Percentiles rank a stretch among this genome's conserved stretches.
phyloP scores from a whole-genome alignment of 2,329 filamentous ascomycete species.

The Hypoxylon rubiginosum region DNA sequence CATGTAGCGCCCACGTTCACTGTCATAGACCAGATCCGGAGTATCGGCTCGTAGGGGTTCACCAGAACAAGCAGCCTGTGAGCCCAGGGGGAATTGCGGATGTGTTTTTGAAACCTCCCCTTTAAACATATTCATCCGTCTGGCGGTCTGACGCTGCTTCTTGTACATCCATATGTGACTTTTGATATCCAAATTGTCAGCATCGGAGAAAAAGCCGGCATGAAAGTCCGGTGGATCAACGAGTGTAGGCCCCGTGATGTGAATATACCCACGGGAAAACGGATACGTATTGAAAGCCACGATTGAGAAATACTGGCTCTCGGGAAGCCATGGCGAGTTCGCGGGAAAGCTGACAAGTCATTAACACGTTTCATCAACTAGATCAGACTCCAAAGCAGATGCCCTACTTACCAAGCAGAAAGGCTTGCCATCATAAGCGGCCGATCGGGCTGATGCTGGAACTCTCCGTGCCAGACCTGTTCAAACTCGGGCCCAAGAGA shows the following conservation, averaged over 20 bases:
- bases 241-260: constrained; percentile 63
- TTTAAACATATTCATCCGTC: constrained; percentile 65
- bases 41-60: constrained; percentile 59
- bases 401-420: constrained; percentile 21
- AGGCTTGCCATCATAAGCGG: too few relatives aligned
- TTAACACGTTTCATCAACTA: too few relatives aligned
- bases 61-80: constrained; percentile 54
- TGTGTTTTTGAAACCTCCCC: constrained; percentile 60
- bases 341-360: too few relatives aligned
- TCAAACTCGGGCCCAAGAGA: constrained; percentile 44
- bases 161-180: constrained; percentile 75
- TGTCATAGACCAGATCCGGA: constrained; percentile 40
- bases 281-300: constrained; percentile 60
- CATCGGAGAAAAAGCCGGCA: constrained; percentile 67
- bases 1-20: constrained; percentile 56
- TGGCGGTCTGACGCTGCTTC: constrained; percentile 68
- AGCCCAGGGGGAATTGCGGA: constrained; percentile 59
- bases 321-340: too few relatives aligned
- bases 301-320: constrained; percentile 50
- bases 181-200: constrained; percentile 64
- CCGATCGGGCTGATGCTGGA: constrained; percentile 32
- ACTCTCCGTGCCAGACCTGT: constrained; percentile 42
- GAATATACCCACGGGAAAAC: constrained; percentile 71
- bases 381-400: constrained; percentile 58
- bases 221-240: constrained; percentile 65